Evolutionary conservation across 2,329 filamentous ascomycete species (phyloP).

Genomic region (Diaporthe ilicicola): DNA sequence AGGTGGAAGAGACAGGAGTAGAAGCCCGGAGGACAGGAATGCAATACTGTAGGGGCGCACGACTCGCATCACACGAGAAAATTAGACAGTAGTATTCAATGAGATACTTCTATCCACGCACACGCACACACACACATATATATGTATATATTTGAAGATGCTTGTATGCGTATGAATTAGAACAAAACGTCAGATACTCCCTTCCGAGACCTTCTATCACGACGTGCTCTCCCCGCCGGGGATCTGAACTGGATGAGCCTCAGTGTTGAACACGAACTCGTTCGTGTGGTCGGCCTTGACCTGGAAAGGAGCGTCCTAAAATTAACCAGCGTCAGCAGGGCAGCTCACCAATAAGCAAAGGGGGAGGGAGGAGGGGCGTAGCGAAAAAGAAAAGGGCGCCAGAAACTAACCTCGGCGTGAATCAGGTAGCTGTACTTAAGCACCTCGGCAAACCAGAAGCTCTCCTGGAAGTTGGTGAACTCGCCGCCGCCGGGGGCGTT

Average conservation of each 20-base stretch:
- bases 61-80: neutral
- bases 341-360: too few species aligned
- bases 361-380: too few species aligned
- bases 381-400: neutral
- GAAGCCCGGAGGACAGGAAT: neutral
- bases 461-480: constrained; percentile 79
- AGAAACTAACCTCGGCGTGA: constrained; percentile 54
- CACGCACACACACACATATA: too few species aligned
- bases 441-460: constrained; percentile 88
- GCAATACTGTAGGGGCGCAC: neutral
- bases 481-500: constrained; percentile 68
- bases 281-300: constrained; percentile 55
- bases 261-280: constrained; percentile 60
- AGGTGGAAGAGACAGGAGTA: too few species aligned
- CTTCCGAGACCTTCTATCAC: neutral
- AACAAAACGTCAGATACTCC: neutral
- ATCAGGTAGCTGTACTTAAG: constrained; percentile 86
- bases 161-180: neutral
- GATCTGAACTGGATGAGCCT: constrained; percentile 53
- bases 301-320: constrained; percentile 62
- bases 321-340: neutral
- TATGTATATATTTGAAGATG: neutral
- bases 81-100: neutral
- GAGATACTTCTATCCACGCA: neutral
- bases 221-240: constrained; percentile 30